Conservation (phyloP, 176 grass and related monocot genomes). For the Bromus sterilis region DNA sequence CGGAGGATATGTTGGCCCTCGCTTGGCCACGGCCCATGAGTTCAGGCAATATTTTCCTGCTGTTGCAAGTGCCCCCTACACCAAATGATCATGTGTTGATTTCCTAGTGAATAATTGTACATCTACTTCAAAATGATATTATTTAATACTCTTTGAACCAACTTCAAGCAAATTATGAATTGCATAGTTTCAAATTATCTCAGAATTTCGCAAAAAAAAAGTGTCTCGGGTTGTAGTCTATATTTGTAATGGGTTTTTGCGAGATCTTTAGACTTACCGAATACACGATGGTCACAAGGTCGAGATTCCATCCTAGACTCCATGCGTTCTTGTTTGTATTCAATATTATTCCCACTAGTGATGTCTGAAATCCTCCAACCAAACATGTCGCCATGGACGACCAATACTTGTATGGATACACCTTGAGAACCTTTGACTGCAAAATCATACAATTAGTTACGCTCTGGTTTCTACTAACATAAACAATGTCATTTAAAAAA, state of each 20-base stretch:
- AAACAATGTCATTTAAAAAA: not conserved
- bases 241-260: not conserved
- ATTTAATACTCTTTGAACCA: too few species aligned
- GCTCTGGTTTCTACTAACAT: not conserved
- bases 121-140: not conserved
- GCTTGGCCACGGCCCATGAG: constrained; percentile 39
- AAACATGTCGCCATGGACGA: constrained; percentile 51
- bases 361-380: constrained; percentile 48
- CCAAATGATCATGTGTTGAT: not conserved
- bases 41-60: constrained; percentile 36
- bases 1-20: constrained; percentile 48
- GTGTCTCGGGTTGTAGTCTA: not conserved
- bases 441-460: not conserved
- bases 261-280: constrained; percentile 18
- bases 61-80: constrained; percentile 44
- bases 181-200: not conserved
- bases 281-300: constrained; percentile 37
- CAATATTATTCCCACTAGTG: constrained; percentile 31
- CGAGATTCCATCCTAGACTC: constrained; percentile 47
- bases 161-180: not conserved
- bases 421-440: constrained; percentile 49
- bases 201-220: too few species aligned
- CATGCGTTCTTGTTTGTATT: constrained; percentile 38
- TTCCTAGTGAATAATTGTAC: not conserved
- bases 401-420: constrained; percentile 67